Evolutionary conservation across 352 stramenopile genomes (phyloP), one percentile per base, ranked within the genome.

Genomic region (Synura sp.): DNA sequence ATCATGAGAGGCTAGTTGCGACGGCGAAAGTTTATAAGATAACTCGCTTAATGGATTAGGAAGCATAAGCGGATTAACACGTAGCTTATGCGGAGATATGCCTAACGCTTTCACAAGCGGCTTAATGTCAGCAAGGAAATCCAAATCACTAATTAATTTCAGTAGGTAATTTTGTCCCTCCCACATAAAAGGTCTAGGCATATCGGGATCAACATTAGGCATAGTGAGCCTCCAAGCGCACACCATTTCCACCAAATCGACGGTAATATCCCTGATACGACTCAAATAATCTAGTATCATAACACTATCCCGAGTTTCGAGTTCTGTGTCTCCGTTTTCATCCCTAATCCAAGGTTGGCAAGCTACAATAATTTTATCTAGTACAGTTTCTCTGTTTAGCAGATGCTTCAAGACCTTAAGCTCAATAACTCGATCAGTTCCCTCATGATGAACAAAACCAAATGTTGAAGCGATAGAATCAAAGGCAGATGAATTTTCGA

Each of bases 371-470:
- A n/a, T n/a, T n/a, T n/a, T n/a, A 44, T 19, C 19, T 22, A 76
- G 25, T 27, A 76, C 25, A 59, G 22, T 32, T 27, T 76, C 67
- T 41, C 67, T 33, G 5, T 44, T 31, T 19, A 76, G 5, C 25
- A 76, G 9, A 2, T 5, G 4, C 38, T 76, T 76, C 3, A 76
- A 14, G 3, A 76, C 67, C 35, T 59, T 55, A 3, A 76, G n/a
- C 35, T 76, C 67, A 1, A 76, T 2, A 35, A 59, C 59, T 35
- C 14, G 4, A 59, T 76, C 67, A 1, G 67, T 76, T 2, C 67
- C 67, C 34, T 76, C 35, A 59, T 76, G 67, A 76, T 76, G 67
- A 19, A 35, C 3, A 32, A 76, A 76, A 32, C 67, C 67, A 57
- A 76, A 59, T 55, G 67, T 59, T 4, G 36, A 9, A 42, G 34